These are phyloP conservation scores for Trichopus zeylanicus DNA, from an alignment of 116 monocot species.

Conservation along the genomic window DNA sequence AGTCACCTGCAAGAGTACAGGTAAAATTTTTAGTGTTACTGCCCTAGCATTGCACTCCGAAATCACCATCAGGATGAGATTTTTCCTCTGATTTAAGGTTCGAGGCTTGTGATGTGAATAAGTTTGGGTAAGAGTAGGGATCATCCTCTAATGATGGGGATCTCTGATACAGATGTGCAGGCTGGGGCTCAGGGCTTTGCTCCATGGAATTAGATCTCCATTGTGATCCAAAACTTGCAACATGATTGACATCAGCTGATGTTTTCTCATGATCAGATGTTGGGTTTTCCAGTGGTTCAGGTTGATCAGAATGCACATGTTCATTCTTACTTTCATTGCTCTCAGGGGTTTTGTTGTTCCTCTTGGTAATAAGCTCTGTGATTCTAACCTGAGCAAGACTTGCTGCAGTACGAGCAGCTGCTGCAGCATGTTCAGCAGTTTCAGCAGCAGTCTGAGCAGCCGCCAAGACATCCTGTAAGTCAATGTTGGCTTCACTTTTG, in stretches of 20 bases:
- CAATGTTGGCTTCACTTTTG: conserved; percentile 24
- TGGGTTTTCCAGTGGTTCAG: conserved; percentile 8
- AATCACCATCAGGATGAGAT: background rate
- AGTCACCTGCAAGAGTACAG: no score
- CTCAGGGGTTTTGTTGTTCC: conserved; percentile 13
- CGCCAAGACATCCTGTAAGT: conserved; percentile 76
- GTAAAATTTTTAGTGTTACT: no score
- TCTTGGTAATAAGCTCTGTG: conserved; percentile 48
- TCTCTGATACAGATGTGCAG: conserved; percentile 38
- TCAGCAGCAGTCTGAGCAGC: conserved; percentile 88
- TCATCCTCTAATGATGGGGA: conserved; percentile 77
- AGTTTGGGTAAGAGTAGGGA: conserved; percentile 86
- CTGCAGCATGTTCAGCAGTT: conserved; percentile 70
- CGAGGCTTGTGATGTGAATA: conserved; percentile 58
- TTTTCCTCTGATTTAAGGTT: background rate
- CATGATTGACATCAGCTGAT: conserved; percentile 4
- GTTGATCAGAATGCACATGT: background rate
- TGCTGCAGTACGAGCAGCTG: conserved; percentile 83
- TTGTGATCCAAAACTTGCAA: background rate
- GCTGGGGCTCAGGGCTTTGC: background rate
- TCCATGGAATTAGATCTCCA: conserved; percentile 10
- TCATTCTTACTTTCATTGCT: conserved; percentile 12
- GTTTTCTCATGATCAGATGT: conserved; percentile 25
- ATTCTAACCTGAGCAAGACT: conserved; percentile 79
- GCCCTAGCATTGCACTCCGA: no score